Evolutionary conservation across 2,329 filamentous ascomycete genomes (phyloP), one percentile per base, ranked within the genome.

Genomic region (Beauveria pseudobassiana): DNA sequence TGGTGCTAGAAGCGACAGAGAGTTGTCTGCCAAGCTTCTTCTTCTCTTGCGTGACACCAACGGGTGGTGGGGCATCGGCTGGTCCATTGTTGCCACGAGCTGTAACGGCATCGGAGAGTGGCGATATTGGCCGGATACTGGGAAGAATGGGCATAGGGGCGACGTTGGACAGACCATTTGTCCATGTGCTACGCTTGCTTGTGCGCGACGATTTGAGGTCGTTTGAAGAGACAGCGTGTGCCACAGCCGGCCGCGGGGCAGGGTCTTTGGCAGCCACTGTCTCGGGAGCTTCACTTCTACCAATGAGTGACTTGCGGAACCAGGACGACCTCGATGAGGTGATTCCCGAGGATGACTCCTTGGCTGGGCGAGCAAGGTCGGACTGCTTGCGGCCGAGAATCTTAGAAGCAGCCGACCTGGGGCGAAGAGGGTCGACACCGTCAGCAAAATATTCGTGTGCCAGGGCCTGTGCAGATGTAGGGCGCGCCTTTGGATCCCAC

Each of bases 11-110:
- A 62, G 91, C 90, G 51, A 97, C 87, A 1, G 95, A 98, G 48
- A 99, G 78, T 75, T 99, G 95, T 59, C 95, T 86, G 62, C 93
- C 93, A 76, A 98, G 91, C 80, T 99, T 99, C 82, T 95, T 96
- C 76, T 91, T 88, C 64, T 89, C 86, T 49, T 88, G 85, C 12
- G 77, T 75, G 65, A 66, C 69, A 64, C 70, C 70, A 65, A 59
- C 50, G n/a, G 54, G 38, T 18, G 61, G 46, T 9, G 61, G 40
- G 2, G 61, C 51, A 12, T 59, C 57, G 8, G 71, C 69, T 18
- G 72, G 69, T 56, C 86, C 82, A 62, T 84, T 87, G 70, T 85
- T 93, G 58, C 90, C 93, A 75, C 96, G 92, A 30, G 93, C 95
- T 61, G 87, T 96, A 51, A 96, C 91, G 57, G 91, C 85, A 74